A percentile compares a stretch with the other conserved stretches of the same genome.
These are phyloP conservation scores for Bassia scoparia DNA, from an alignment of 148 eudicot species.

Conservation along the genomic window DNA sequence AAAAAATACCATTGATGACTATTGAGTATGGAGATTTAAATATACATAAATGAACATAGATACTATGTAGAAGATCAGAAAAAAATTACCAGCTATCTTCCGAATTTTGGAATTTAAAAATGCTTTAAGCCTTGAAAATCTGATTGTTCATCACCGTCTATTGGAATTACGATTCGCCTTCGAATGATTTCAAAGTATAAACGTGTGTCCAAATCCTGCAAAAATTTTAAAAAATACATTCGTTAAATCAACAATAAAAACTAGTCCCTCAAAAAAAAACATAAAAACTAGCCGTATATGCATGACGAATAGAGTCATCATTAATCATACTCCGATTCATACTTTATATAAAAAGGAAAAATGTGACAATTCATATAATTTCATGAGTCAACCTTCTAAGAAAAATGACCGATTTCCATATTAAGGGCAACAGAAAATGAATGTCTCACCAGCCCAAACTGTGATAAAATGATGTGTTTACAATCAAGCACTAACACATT, in stretches of 20 bases:
- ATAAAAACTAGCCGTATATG: too few species aligned
- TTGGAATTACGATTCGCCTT: slow-evolving; percentile 8
- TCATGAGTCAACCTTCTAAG: slow-evolving; percentile 63
- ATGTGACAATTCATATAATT: too few species aligned
- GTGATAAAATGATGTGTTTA: slow-evolving; percentile 49
- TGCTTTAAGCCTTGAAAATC: slow-evolving; percentile 32
- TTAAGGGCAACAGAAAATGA: slow-evolving; percentile 41
- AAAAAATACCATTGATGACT: too few species aligned
- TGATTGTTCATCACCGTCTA: slow-evolving; percentile 12
- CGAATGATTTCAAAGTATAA: slow-evolving; percentile 26
- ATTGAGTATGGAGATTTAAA: too few species aligned
- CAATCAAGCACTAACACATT: slow-evolving; percentile 34
- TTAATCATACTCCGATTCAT: too few species aligned
- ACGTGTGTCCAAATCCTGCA: slow-evolving; percentile 41
- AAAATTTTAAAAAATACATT: neutral
- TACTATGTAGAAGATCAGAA: too few species aligned
- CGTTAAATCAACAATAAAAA: too few species aligned
- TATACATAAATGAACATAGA: too few species aligned
- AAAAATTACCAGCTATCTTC: slow-evolving; percentile 42
- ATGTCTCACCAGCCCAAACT: slow-evolving; percentile 79
- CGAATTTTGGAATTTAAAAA: slow-evolving; percentile 32
- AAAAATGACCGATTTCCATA: slow-evolving; percentile 46
- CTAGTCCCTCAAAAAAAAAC: too few species aligned
- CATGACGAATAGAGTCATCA: too few species aligned
- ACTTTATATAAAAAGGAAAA: too few species aligned